A percentile compares a stretch with the other conserved stretches of the same genome.
phyloP scores from a whole-genome alignment of 768 basidiomycete genomes.

The Erythrobasidium yunnanense region DNA sequence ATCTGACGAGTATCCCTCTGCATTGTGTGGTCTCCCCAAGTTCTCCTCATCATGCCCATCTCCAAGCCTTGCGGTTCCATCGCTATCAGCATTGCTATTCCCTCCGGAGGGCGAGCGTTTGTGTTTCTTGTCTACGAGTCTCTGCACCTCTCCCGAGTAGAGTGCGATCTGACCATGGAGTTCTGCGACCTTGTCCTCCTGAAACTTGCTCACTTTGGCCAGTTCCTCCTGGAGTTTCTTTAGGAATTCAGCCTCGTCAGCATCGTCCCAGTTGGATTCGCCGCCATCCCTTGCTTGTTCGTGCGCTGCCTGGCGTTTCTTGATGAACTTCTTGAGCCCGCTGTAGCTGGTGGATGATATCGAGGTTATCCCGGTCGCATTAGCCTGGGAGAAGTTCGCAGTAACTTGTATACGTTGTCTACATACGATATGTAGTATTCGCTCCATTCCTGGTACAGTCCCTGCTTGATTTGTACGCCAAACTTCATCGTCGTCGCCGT shows the following conservation, averaged over 20 bases:
- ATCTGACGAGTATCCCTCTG: constrained; percentile 35
- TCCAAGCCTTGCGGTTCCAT: constrained; percentile 10
- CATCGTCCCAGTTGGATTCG: constrained; percentile 52
- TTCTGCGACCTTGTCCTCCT: constrained; percentile 76
- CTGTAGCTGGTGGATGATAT: no score
- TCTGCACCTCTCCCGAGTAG: constrained; percentile 69
- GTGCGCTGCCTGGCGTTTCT: constrained; percentile 46
- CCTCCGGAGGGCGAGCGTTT: constrained; percentile 1
- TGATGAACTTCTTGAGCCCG: constrained; percentile 75
- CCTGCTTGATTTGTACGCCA: constrained; percentile 6
- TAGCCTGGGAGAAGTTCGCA: no score
- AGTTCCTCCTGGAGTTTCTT: constrained; percentile 52
- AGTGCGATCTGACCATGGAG: constrained; percentile 67
- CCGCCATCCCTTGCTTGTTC: neutral
- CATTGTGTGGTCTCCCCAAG: constrained; percentile 54
- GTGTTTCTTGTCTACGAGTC: constrained; percentile 56
- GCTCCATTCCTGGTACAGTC: constrained; percentile 14
- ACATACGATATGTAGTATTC: constrained; percentile 20
- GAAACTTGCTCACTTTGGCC: constrained; percentile 88
- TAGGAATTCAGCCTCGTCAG: constrained; percentile 74
- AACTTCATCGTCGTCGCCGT: neutral
- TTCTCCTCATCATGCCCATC: constrained; percentile 34
- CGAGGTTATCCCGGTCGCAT: no score
- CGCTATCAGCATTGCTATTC: neutral
- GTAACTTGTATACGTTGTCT: no score